Percentiles rank a stretch among this genome's conserved stretches.
These are phyloP conservation scores for Scheffersomyces illinoinensis DNA, from an alignment of 1,139 yeast genomes.

Conservation along the genomic window DNA sequence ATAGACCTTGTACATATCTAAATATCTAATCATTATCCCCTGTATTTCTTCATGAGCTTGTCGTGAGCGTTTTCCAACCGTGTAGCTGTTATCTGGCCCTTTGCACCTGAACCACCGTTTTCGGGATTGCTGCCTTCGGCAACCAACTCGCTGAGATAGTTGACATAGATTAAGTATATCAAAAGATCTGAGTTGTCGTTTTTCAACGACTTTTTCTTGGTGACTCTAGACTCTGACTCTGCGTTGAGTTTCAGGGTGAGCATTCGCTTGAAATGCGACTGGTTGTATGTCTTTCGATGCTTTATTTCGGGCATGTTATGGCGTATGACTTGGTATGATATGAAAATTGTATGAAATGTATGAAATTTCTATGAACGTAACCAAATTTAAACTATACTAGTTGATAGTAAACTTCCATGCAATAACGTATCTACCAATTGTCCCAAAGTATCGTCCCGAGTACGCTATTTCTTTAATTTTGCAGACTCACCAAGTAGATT, in stretches of 20 bases:
- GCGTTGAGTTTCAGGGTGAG: conserved; percentile 16
- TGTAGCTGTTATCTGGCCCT: conserved; percentile 17
- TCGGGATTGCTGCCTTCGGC: conserved; percentile 36
- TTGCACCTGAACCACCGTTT: conserved; percentile 29
- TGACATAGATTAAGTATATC: conserved; percentile 48
- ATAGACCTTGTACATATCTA: background rate
- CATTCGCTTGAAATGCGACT: conserved; percentile 17
- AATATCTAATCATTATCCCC: conserved; percentile 19
- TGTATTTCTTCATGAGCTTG: conserved; percentile 24
- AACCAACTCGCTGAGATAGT: conserved; percentile 45
- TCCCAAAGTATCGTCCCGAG: background rate
- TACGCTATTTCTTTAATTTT: background rate
- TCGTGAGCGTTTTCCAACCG: conserved; percentile 23
- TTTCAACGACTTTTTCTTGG: conserved; percentile 16
- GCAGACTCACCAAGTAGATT: background rate
- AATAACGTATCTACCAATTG: too few species aligned
- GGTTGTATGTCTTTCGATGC: conserved; percentile 21
- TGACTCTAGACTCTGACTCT: background rate
- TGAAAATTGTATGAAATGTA: background rate
- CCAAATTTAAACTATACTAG: too few species aligned
- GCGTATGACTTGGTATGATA: background rate
- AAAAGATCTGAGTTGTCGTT: conserved; percentile 46
- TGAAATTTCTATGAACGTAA: too few species aligned
- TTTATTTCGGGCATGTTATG: background rate
- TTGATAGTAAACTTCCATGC: too few species aligned